phyloP scores from a whole-genome alignment of 441 rosid genomes.

The Populus hybrid region DNA sequence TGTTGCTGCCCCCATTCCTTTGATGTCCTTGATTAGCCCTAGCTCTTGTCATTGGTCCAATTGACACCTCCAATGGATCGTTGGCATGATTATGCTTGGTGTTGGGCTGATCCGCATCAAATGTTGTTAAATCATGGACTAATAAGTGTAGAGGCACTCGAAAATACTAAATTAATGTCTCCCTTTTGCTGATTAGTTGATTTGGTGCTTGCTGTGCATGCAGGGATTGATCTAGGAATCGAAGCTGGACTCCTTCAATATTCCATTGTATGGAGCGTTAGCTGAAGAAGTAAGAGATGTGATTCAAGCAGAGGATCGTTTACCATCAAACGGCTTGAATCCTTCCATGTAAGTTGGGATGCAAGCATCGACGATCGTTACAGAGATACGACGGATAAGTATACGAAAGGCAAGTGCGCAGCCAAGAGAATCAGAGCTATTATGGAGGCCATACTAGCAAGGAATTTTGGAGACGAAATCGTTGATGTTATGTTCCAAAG shows the following conservation, averaged over 20 bases:
- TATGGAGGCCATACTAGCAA: neutral
- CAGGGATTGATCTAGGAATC: constrained; percentile 18
- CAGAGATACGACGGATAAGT: neutral
- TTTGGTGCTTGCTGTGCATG: neutral
- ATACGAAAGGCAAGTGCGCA: neutral
- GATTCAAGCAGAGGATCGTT: constrained; percentile 18
- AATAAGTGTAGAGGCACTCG: no score
- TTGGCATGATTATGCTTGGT: no score
- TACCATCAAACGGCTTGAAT: neutral
- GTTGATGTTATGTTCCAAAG: constrained; percentile 16
- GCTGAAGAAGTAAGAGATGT: constrained; percentile 17
- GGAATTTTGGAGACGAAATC: constrained; percentile 8
- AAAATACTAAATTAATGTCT: no score
- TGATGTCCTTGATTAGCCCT: no score
- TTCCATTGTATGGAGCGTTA: constrained; percentile 4
- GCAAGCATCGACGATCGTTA: neutral
- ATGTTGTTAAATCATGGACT: no score
- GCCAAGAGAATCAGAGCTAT: neutral
- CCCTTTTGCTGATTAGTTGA: no score
- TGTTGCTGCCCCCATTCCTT: no score
- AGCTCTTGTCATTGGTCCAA: no score
- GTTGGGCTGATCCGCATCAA: no score
- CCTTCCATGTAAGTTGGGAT: constrained; percentile 11
- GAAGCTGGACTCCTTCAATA: constrained; percentile 18
- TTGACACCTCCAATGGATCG: no score